Evolutionary conservation across 352 stramenopile species (phyloP).

Genomic region (Phytophthora melonis): DNA sequence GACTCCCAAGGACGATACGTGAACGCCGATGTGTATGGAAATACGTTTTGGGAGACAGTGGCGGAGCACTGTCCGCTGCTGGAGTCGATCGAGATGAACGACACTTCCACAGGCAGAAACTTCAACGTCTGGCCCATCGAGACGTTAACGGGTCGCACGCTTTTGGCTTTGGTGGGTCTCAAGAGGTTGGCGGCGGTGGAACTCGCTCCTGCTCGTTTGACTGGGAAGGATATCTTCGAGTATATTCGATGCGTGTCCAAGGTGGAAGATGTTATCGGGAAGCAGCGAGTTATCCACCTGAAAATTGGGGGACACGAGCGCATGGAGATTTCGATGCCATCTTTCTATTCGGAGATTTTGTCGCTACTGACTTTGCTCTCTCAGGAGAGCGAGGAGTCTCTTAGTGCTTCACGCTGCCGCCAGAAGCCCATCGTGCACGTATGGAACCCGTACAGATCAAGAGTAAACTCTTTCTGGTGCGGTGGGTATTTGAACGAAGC

Average conservation of each 20-base stretch:
- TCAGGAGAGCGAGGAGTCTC: neutral
- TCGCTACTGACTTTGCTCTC: neutral
- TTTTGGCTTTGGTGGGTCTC: conserved; percentile 3
- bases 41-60: conserved; percentile 12
- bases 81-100: conserved; percentile 4
- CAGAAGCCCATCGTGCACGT: neutral
- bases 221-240: neutral
- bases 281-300: neutral
- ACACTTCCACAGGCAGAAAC: neutral
- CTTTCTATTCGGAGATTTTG: conserved; percentile 8
- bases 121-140: neutral
- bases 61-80: neutral
- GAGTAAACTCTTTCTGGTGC: neutral
- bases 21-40: conserved; percentile 9
- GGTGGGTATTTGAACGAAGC: neutral
- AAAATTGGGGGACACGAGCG: conserved; percentile 1
- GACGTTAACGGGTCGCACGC: neutral
- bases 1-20: neutral
- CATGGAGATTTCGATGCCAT: neutral
- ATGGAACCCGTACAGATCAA: neutral
- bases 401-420: neutral
- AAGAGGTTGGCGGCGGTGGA: neutral
- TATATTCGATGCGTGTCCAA: neutral
- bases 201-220: conserved; percentile 3
- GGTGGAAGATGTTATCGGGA: neutral